A percentile compares a stretch with the other conserved stretches of the same genome.
phyloP scores from a whole-genome alignment of 2,329 filamentous ascomycete genomes.

The Curvularia eragrostidis region DNA sequence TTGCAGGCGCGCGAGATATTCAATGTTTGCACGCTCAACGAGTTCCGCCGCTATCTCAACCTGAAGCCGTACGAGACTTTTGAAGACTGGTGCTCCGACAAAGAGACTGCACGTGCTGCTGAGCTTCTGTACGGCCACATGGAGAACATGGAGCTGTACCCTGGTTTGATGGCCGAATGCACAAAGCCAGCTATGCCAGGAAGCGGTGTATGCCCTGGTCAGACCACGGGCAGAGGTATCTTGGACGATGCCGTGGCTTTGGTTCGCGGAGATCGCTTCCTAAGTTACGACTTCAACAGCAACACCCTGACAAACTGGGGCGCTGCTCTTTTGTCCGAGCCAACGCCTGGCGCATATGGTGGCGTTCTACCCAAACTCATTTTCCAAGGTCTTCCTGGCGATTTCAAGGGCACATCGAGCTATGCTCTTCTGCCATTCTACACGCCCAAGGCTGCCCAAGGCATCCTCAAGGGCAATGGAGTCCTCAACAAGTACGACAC shows the following conservation, averaged over 20 bases:
- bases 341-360: constrained; percentile 54
- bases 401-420: constrained; percentile 56
- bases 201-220: constrained; percentile 70
- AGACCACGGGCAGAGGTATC: constrained; percentile 76
- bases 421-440: constrained; percentile 61
- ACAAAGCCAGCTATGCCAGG: constrained; percentile 73
- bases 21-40: constrained; percentile 80
- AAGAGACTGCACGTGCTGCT: constrained; percentile 69
- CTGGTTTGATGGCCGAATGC: constrained; percentile 78
- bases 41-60: constrained; percentile 81
- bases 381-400: constrained; percentile 56
- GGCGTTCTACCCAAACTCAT: constrained; percentile 54
- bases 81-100: constrained; percentile 82
- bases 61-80: constrained; percentile 79
- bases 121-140: constrained; percentile 70
- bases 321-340: constrained; percentile 51
- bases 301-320: constrained; percentile 57
- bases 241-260: constrained; percentile 77
- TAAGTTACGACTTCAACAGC: constrained; percentile 69
- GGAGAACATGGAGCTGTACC: constrained; percentile 79
- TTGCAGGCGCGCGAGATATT: constrained; percentile 73
- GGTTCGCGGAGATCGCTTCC: constrained; percentile 77
- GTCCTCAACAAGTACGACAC: constrained; percentile 57
- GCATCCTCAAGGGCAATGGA: constrained; percentile 57
- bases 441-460: constrained; percentile 57